Evolutionary conservation across 2,329 filamentous ascomycete genomes (phyloP), one percentile per base, ranked within the genome.

Genomic region (Aspergillus uvarum): DNA sequence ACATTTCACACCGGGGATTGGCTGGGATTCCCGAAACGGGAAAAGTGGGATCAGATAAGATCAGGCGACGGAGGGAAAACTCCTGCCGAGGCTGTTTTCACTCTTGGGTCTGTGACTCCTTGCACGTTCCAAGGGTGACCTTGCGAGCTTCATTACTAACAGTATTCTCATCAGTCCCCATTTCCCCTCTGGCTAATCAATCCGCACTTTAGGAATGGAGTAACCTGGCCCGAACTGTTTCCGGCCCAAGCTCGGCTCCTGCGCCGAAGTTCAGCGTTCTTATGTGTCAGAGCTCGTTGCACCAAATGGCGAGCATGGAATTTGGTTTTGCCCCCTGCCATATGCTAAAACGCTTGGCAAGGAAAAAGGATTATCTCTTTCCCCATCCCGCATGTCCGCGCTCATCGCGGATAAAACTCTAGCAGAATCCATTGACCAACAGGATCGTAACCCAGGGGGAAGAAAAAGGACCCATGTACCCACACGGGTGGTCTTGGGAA

Each of bases 41-140:
- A 58, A 62, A 64, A 56, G 60, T 42, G 59, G 38, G 59, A 69
- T 69, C 67, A 68, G 67, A 69, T 69, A 69, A 69, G 67, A 69
- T 68, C 64, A 67, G 63, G 53, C 55, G 61, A 65, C 54, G 59
- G 53, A 58, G 61, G 53, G 47, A 61, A 35, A 47, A 38, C n/a
- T 51, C 49, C 38, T 63, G 53, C 62, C 60, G 62, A 54, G 35
- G 44, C 31, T 21, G 26, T 29, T 47, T 53, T 10, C 38, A 58
- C n/a, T 29, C 14, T 42, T 38, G 31, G n/a, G 10, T 38, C 12
- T 12, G 4, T 16, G 6, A 14, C 38, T 16, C 6, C 14, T 44
- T 19, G 14, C 16, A 19, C 38, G 14, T 19, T 19, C 16, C 38
- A 19, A 44, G 38, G 38, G 16, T 8, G 38, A 44, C 38, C 38